Conservation (phyloP, 768 basidiomycete genomes). For the Russula lepida region DNA sequence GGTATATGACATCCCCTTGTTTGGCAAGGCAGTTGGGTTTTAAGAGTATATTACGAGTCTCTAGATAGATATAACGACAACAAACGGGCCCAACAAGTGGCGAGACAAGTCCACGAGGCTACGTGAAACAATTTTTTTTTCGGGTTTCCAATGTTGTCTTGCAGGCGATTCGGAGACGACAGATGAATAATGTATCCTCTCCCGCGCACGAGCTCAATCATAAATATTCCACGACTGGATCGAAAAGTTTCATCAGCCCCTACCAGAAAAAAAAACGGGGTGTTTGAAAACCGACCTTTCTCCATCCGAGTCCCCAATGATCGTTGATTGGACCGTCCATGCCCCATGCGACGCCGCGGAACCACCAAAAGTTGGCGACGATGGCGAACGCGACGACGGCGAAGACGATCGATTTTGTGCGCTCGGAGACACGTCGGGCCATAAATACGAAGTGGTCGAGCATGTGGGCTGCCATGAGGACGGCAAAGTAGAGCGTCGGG, state of each 20-base stretch:
- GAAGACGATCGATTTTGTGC: slow-evolving; percentile 68
- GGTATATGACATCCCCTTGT: too few species aligned
- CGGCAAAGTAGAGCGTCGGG: slow-evolving; percentile 94
- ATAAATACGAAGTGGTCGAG: slow-evolving; percentile 91
- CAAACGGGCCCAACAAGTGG: not conserved
- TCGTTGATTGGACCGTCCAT: slow-evolving; percentile 82
- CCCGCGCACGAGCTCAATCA: not conserved
- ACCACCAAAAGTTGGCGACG: slow-evolving; percentile 90
- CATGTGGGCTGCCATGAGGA: slow-evolving; percentile 83
- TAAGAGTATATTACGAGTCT: slow-evolving; percentile 11
- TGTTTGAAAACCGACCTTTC: slow-evolving; percentile 41
- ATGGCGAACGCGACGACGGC: slow-evolving; percentile 49
- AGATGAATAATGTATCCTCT: not conserved
- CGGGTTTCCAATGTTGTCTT: not conserved
- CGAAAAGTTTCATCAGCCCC: not conserved
- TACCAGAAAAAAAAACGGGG: not conserved
- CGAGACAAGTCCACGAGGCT: not conserved
- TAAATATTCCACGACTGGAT: slow-evolving; percentile 31
- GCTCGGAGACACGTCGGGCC: slow-evolving; percentile 49
- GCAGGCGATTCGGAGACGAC: not conserved
- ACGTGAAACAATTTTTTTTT: not conserved
- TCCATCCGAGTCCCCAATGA: slow-evolving; percentile 74
- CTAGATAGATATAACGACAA: slow-evolving; percentile 11
- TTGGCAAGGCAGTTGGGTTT: not conserved
- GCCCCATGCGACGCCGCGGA: slow-evolving; percentile 81